A percentile compares a stretch with the other conserved stretches of the same genome.
phyloP scores from a whole-genome alignment of 805 yeast genomes.

The Debaryomyces tyrocola region DNA sequence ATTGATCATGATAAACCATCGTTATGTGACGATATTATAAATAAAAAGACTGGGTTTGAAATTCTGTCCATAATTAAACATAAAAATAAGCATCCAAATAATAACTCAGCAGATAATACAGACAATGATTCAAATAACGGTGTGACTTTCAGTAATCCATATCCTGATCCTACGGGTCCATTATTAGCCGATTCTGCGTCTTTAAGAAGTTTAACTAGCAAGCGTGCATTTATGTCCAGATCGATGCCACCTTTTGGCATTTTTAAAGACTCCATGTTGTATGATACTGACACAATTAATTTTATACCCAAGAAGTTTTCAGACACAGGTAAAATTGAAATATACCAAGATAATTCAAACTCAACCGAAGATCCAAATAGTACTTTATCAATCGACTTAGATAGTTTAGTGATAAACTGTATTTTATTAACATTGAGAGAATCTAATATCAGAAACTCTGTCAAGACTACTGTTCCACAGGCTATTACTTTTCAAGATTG shows the following conservation, averaged over 20 bases:
- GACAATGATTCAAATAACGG: background rate
- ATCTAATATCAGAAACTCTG: constrained; percentile 20
- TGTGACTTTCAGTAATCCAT: constrained; percentile 24
- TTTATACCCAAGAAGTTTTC: constrained; percentile 35
- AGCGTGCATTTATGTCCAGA: constrained; percentile 19
- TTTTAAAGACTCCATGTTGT: constrained; percentile 28
- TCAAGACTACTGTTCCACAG: background rate
- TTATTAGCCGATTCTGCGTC: constrained; percentile 15
- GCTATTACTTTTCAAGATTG: background rate
- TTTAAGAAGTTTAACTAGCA: too few relatives aligned
- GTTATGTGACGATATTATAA: constrained; percentile 33
- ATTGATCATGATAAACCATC: constrained; percentile 36
- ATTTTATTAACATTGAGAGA: constrained; percentile 34
- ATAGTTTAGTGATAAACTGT: constrained; percentile 31
- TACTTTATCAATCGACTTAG: constrained; percentile 32
- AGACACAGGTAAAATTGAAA: constrained; percentile 34
- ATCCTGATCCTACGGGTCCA: constrained; percentile 25
- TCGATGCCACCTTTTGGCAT: constrained; percentile 41
- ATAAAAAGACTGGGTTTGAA: constrained; percentile 27
- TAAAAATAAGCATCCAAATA: constrained; percentile 1
- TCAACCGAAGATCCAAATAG: constrained; percentile 13
- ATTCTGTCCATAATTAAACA: constrained; percentile 17
- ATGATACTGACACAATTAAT: constrained; percentile 14
- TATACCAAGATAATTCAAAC: constrained; percentile 30
- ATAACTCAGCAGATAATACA: background rate